phyloP scores from a whole-genome alignment of 768 basidiomycete genomes.

The Termitomyces sp. region DNA sequence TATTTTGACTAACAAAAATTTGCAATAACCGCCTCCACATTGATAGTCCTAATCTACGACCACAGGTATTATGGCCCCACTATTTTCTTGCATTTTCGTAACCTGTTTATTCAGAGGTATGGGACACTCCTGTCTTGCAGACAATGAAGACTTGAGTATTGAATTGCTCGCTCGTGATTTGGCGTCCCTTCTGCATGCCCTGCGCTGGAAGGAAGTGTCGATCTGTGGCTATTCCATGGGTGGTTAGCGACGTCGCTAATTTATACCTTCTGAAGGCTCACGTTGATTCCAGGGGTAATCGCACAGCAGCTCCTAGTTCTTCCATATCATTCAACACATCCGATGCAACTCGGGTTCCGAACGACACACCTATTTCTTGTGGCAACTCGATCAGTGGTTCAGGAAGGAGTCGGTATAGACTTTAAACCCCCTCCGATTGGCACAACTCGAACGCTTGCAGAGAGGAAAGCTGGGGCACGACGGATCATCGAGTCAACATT shows the following conservation, averaged over 20 bases:
- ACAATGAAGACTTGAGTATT: constrained; percentile 35
- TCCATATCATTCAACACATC: constrained; percentile 29
- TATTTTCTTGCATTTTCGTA: background rate
- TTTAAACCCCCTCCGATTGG: constrained; percentile 18
- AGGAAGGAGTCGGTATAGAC: constrained; percentile 17
- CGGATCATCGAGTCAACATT: constrained; percentile 19
- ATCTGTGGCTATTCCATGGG: constrained; percentile 51
- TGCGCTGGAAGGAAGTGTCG: constrained; percentile 37
- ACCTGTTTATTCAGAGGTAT: constrained; percentile 30
- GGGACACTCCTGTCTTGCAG: constrained; percentile 34
- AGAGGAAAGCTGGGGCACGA: constrained; percentile 19
- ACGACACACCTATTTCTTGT: constrained; percentile 36
- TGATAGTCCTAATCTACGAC: constrained; percentile 39
- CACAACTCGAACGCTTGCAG: constrained; percentile 19
- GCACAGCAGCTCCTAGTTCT: constrained; percentile 40
- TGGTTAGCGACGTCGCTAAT: constrained; percentile 24
- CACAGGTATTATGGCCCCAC: constrained; percentile 22
- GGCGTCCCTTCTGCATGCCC: constrained; percentile 27
- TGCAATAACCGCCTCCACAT: background rate
- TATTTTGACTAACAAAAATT: too few species aligned
- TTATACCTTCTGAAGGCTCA: background rate
- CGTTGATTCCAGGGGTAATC: constrained; percentile 27
- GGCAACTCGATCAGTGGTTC: constrained; percentile 27
- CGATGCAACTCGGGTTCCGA: constrained; percentile 31
- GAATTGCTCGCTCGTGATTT: constrained; percentile 42